Conservation (phyloP, 306 rosid species). For the Acacia crassicarpa region DNA sequence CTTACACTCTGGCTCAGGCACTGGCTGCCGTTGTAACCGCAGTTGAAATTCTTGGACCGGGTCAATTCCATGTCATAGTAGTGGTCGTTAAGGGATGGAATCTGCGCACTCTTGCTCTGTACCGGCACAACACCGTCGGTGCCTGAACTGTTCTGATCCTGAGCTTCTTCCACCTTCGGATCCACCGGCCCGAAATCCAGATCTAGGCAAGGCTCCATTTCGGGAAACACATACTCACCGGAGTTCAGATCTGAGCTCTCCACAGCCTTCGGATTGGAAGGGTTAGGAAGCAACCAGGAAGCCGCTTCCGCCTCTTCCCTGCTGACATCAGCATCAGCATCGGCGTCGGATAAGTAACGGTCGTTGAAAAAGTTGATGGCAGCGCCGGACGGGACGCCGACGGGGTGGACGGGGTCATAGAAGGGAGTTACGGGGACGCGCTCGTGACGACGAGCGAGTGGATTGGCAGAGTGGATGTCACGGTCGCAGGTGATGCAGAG, state of each 20-base stretch:
- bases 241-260: conserved; percentile 64
- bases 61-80: conserved; percentile 50
- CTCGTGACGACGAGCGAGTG: conserved; percentile 90
- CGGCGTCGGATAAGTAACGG: conserved; percentile 60
- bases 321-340: conserved; percentile 54
- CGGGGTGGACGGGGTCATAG: conserved; percentile 45
- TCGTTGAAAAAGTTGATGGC: conserved; percentile 50
- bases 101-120: conserved; percentile 40
- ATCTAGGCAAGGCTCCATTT: conserved; percentile 70
- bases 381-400: conserved; percentile 21
- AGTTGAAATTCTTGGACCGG: conserved; percentile 54
- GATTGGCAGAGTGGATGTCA: conserved; percentile 92
- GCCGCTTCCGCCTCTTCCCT: conserved; percentile 94
- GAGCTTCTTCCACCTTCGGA: conserved; percentile 58
- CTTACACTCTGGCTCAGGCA: conserved; percentile 86
- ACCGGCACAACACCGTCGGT: conserved; percentile 87
- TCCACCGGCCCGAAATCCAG: conserved; percentile 65
- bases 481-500: conserved; percentile 89
- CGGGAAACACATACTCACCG: conserved; percentile 50
- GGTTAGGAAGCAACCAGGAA: conserved; percentile 81
- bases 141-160: conserved; percentile 62
- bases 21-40: conserved; percentile 46
- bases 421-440: conserved; percentile 66
- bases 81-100: conserved; percentile 37
- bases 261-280: conserved; percentile 42